Percentiles rank a stretch among this genome's conserved stretches.
Evolutionary conservation across 148 eudicot species (phyloP).

Genomic region (Chenopodium quinoa): DNA sequence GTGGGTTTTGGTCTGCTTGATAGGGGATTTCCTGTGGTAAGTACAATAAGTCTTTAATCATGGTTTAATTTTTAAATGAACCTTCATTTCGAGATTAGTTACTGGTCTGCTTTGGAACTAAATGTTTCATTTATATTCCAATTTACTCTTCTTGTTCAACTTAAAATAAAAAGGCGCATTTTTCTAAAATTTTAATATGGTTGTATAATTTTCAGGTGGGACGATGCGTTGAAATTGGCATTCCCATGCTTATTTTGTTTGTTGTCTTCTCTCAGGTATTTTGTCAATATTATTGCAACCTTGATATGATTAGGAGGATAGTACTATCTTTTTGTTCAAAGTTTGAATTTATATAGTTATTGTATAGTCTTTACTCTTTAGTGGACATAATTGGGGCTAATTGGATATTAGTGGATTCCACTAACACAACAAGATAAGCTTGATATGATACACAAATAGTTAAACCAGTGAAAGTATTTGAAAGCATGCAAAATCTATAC

Average conservation of each 20-base stretch:
- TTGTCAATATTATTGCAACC: background rate
- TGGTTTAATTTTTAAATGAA: background rate
- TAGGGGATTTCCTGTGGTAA: slow-evolving; percentile 94
- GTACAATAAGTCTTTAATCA: background rate
- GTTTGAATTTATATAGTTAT: background rate
- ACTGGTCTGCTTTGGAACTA: background rate
- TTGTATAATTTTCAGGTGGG: slow-evolving; percentile 54
- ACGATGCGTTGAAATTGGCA: slow-evolving; percentile 84
- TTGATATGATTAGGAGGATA: background rate
- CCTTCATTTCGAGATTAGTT: background rate
- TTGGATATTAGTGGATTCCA: background rate
- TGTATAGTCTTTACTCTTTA: background rate
- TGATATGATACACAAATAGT: background rate
- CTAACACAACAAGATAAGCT: background rate
- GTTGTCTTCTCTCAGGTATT: slow-evolving; percentile 89
- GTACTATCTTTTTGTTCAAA: slow-evolving; percentile 4
- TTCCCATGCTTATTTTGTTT: slow-evolving; percentile 87
- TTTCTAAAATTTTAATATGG: background rate
- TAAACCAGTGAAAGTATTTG: background rate
- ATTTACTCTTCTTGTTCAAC: background rate
- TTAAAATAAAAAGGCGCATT: background rate
- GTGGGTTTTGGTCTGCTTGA: slow-evolving; percentile 94
- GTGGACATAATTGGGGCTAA: background rate
- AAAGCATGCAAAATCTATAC: slow-evolving; percentile 2
- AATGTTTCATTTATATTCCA: background rate